Conservation (phyloP, 139 green algal genomes). For the Micractinium conductrix region DNA sequence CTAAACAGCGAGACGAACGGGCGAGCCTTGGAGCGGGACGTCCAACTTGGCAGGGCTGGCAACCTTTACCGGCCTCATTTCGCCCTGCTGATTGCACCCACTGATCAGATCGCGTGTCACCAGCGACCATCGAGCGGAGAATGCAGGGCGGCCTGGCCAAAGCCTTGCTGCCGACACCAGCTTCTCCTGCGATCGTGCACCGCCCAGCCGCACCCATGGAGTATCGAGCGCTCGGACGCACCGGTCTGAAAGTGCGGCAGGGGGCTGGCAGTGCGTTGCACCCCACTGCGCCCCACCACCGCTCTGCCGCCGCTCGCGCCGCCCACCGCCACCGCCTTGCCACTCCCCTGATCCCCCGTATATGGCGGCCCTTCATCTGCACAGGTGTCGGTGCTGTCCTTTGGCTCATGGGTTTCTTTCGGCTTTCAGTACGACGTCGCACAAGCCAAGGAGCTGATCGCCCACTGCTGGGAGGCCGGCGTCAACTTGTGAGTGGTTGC, state of each 20-base stretch:
- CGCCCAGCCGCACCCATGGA: too few species aligned
- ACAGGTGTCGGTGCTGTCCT: conserved; percentile 71
- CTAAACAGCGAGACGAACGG: too few species aligned
- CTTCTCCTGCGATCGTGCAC: too few species aligned
- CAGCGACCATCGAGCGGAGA: too few species aligned
- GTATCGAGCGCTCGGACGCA: conserved; percentile 64
- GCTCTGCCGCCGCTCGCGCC: neutral
- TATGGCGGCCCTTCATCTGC: neutral
- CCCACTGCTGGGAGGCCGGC: conserved; percentile 54
- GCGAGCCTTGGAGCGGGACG: too few species aligned
- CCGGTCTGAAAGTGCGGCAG: conserved; percentile 58
- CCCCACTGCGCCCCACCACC: neutral
- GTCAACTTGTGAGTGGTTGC: conserved; percentile 73
- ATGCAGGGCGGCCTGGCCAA: too few species aligned
- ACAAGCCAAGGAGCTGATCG: conserved; percentile 74
- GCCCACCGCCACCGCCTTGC: neutral
- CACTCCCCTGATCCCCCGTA: neutral
- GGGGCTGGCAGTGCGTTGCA: neutral
- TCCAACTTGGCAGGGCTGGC: too few species aligned
- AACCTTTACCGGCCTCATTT: too few species aligned
- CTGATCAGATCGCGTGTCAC: too few species aligned
- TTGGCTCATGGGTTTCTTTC: conserved; percentile 78
- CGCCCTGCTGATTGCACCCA: too few species aligned
- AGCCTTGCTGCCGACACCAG: too few species aligned
- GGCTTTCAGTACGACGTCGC: conserved; percentile 58